These are phyloP conservation scores for Xylaria multiplex DNA, from an alignment of 2,329 filamentous ascomycete genomes.

Conservation along the genomic window DNA sequence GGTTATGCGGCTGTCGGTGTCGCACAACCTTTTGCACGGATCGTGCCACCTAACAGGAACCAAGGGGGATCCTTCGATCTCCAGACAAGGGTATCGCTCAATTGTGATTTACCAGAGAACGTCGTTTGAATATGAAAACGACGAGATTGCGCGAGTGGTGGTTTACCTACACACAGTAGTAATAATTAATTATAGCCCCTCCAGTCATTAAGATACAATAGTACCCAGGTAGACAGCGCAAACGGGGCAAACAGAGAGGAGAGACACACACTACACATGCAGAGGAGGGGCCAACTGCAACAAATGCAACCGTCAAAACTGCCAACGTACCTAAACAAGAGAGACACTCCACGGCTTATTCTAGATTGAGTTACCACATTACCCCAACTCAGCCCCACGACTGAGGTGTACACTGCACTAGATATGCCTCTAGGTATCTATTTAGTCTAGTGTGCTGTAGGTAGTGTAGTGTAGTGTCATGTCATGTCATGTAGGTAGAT, in stretches of 20 bases:
- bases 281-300: constrained; percentile 13
- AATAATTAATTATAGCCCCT: neutral
- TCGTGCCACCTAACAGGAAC: neutral
- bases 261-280: constrained; percentile 5
- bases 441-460: neutral
- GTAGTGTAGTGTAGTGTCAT: neutral
- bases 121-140: neutral
- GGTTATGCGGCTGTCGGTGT: constrained; percentile 36
- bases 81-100: neutral
- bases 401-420: neutral
- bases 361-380: constrained; percentile 6
- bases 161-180: neutral
- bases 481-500: neutral
- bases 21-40: neutral
- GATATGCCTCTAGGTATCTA: no score
- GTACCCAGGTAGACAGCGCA: no score
- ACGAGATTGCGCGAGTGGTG: neutral
- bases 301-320: constrained; percentile 11
- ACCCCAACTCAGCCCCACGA: constrained; percentile 2
- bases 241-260: neutral
- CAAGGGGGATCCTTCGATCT: no score
- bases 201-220: neutral
- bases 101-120: constrained; percentile 2
- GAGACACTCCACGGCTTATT: constrained; percentile 10
- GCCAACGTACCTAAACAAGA: neutral